Percentiles rank a stretch among this genome's conserved stretches.
phyloP scores from a whole-genome alignment of 2,329 filamentous ascomycete genomes.

The Huntiella abstrusa region DNA sequence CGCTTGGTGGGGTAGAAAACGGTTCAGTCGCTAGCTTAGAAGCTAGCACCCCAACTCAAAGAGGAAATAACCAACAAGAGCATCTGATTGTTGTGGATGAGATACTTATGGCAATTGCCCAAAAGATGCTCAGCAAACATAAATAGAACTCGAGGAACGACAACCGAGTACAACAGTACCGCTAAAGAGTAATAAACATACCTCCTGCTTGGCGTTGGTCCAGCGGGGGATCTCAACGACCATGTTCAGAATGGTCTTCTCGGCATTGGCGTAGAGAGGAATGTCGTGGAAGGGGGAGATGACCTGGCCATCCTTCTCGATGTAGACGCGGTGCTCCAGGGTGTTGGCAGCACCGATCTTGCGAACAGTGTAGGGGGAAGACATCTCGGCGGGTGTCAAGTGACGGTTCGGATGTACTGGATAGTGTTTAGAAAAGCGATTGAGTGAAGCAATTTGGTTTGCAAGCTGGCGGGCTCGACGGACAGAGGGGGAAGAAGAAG shows the following conservation, averaged over 20 bases:
- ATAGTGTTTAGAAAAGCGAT: constrained; percentile 1
- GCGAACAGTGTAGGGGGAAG: constrained; percentile 54
- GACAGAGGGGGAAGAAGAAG: constrained; percentile 10
- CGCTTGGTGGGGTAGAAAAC: too few relatives aligned
- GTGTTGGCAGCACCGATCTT: constrained; percentile 85
- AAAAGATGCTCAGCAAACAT: neutral
- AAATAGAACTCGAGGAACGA: neutral
- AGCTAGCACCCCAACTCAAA: too few relatives aligned
- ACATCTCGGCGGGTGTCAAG: constrained; percentile 26
- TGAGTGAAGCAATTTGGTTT: constrained; percentile 1
- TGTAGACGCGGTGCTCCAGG: constrained; percentile 89
- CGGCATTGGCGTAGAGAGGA: constrained; percentile 88
- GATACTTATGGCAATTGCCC: too few relatives aligned
- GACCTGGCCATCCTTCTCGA: constrained; percentile 91
- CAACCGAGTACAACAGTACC: too few relatives aligned
- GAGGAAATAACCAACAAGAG: too few relatives aligned
- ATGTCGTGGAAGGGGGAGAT: constrained; percentile 97
- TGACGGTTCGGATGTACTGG: constrained; percentile 13
- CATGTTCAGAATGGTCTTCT: constrained; percentile 97
- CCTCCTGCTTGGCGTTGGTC: constrained; percentile 99
- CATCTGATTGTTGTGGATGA: too few relatives aligned
- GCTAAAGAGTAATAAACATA: constrained; percentile 26
- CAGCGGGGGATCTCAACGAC: constrained; percentile 97
- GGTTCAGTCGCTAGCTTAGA: too few relatives aligned
- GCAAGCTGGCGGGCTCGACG: constrained; percentile 11